These are phyloP conservation scores for Luvunga scandens DNA, from an alignment of 345 rosid species.

Conservation along the genomic window DNA sequence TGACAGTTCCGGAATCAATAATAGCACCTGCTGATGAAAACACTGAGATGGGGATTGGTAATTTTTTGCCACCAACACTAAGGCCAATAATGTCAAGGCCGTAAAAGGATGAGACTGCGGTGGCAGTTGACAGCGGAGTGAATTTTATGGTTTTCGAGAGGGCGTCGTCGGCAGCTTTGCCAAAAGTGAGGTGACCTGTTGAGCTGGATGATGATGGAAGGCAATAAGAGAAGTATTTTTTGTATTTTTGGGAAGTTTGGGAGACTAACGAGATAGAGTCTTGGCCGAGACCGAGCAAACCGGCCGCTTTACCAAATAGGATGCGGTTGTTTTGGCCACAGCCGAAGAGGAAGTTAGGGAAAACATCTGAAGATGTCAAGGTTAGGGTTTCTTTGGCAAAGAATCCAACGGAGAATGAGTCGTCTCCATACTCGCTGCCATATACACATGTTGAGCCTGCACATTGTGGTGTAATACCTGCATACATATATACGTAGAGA, in stretches of 20 bases:
- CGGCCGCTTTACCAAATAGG: constrained; percentile 59
- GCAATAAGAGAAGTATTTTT: constrained; percentile 73
- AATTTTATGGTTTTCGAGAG: constrained; percentile 39
- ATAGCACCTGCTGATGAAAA: constrained; percentile 53
- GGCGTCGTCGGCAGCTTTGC: constrained; percentile 24
- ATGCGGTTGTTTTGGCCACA: constrained; percentile 82
- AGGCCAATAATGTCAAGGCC: constrained; percentile 56
- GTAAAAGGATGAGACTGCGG: constrained; percentile 35
- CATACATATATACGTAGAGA: not conserved
- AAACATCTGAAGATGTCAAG: constrained; percentile 40
- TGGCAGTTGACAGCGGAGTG: constrained; percentile 49
- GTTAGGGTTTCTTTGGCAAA: constrained; percentile 59
- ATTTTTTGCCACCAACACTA: constrained; percentile 47
- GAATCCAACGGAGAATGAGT: constrained; percentile 59
- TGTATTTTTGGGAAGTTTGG: constrained; percentile 57
- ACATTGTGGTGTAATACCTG: constrained; percentile 44
- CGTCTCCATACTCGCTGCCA: constrained; percentile 70
- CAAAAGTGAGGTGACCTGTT: constrained; percentile 74
- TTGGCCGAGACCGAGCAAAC: constrained; percentile 77
- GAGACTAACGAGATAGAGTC: constrained; percentile 56
- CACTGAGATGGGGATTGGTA: constrained; percentile 42
- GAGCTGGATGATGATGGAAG: constrained; percentile 65
- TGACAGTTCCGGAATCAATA: constrained; percentile 86
- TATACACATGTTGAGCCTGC: constrained; percentile 62
- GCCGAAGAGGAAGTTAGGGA: constrained; percentile 54